Evolutionary conservation across 345 rosid genomes (phyloP).

Genomic region (Bretschneidera sinensis): DNA sequence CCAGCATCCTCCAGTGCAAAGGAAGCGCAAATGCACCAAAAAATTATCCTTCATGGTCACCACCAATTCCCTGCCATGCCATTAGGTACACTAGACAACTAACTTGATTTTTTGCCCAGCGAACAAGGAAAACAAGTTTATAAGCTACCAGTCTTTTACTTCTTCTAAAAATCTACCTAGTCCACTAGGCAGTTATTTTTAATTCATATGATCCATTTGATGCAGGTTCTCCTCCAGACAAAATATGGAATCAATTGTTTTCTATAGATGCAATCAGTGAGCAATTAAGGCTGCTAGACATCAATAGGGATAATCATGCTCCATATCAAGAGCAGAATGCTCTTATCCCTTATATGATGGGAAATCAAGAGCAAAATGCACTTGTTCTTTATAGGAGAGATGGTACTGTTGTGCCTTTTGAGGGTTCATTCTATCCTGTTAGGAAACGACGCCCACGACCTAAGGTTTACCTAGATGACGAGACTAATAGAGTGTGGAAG

Average conservation of each 20-base stretch:
- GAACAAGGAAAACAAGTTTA: too few species aligned
- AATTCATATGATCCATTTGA: slow-evolving; percentile 18
- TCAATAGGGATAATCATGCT: slow-evolving; percentile 31
- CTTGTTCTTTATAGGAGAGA: slow-evolving; percentile 48
- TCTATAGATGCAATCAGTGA: slow-evolving; percentile 42
- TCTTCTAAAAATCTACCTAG: not conserved
- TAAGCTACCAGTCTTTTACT: too few species aligned
- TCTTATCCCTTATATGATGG: slow-evolving; percentile 43
- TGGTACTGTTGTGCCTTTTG: slow-evolving; percentile 55
- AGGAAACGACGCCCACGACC: slow-evolving; percentile 60
- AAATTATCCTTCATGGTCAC: slow-evolving; percentile 21
- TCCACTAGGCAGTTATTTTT: slow-evolving; percentile 8
- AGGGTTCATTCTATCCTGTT: slow-evolving; percentile 25
- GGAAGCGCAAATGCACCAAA: slow-evolving; percentile 32
- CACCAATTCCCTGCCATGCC: slow-evolving; percentile 22
- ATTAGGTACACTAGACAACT: slow-evolving; percentile 35
- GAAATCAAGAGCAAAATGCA: slow-evolving; percentile 37
- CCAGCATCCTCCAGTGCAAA: slow-evolving; percentile 24
- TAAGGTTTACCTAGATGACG: slow-evolving; percentile 80
- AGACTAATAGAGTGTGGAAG: slow-evolving; percentile 80
- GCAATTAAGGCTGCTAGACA: slow-evolving; percentile 42
- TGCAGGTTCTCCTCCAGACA: slow-evolving; percentile 45
- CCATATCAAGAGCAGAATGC: slow-evolving; percentile 36
- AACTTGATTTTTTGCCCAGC: not conserved
- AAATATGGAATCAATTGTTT: slow-evolving; percentile 26